Evolutionary conservation across 2,329 filamentous ascomycete genomes (phyloP), one percentile per base, ranked within the genome.

Genomic region (Curvularia lunata): DNA sequence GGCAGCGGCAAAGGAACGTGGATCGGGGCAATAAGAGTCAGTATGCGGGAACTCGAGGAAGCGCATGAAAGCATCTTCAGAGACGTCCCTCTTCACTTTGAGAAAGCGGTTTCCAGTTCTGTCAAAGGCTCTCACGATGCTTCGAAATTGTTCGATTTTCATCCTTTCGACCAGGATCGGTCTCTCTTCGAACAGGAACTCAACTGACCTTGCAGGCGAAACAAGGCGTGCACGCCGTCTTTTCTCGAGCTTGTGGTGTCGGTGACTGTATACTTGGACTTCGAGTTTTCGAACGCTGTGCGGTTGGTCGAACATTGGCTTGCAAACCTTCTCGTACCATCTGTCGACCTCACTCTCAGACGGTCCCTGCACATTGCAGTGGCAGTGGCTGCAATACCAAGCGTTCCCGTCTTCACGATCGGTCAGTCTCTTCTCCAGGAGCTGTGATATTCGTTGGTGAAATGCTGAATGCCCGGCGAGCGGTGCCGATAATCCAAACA

Each of bases 131-230:
- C 68, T 68, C 18, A 65, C 64, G 8, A 79, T 63, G 54, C 68
- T 74, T 1, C 62, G 51, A 55, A 69, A 75, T 5, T 56, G 58
- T 10, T 74, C 62, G 13, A 75, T 66, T 38, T 70, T 69, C 5
- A 67, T 62, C 4, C 62, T 58, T 1, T 71, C 63, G 4, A 76
- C 67, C 37, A 77, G 72, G 18, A 79, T 59, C 1, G 73, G 61
- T 45, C 69, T 73, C 28, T 72, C 70, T 4, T 73, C 61, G 67
- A 72, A 77, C 34, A 80, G 40, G 42, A 80, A 70, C 58, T 80
- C 77, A 19, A 75, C 67, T 25, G 75, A 76, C 4, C 74, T 69
- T 1, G 61, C 53, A 8, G 75, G 75, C 2, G 75, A 70, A 6
- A 66, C 63, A 1, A 69, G 64, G 27, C 64, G 59, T 5, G 68